These are phyloP conservation scores for Acidomyces sp. DNA, from an alignment of 495 filamentous ascomycete species.

Conservation along the genomic window DNA sequence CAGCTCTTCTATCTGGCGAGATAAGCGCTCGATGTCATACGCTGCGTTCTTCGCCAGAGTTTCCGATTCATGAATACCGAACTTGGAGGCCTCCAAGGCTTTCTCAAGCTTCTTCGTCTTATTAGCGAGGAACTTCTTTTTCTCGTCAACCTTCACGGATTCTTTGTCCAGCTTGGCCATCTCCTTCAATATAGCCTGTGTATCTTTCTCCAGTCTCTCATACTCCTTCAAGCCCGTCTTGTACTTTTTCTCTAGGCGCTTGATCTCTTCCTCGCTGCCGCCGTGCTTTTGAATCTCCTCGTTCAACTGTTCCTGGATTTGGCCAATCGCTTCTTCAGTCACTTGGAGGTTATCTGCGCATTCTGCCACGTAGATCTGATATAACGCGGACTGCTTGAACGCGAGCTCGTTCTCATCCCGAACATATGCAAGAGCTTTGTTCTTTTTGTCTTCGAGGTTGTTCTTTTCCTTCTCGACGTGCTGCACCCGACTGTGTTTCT, in stretches of 20 bases:
- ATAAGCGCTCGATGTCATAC: slow-evolving; percentile 63
- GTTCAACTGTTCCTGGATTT: slow-evolving; percentile 81
- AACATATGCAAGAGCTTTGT: slow-evolving; percentile 80
- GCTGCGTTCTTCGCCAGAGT: slow-evolving; percentile 63
- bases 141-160: slow-evolving; percentile 92
- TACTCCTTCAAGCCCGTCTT: slow-evolving; percentile 67
- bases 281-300: slow-evolving; percentile 82
- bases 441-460: slow-evolving; percentile 84
- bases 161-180: slow-evolving; percentile 90
- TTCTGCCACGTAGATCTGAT: slow-evolving; percentile 79
- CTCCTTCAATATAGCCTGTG: slow-evolving; percentile 70
- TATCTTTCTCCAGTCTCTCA: slow-evolving; percentile 68
- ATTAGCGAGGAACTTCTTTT: slow-evolving; percentile 75
- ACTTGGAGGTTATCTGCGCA: slow-evolving; percentile 79
- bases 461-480: slow-evolving; percentile 97
- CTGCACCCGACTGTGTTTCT: slow-evolving; percentile 87
- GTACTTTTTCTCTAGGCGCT: slow-evolving; percentile 73
- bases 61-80: slow-evolving; percentile 58
- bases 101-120: slow-evolving; percentile 96
- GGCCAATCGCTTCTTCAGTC: slow-evolving; percentile 74
- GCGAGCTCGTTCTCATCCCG: slow-evolving; percentile 86
- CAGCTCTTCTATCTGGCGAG: slow-evolving; percentile 52
- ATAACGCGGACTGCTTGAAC: slow-evolving; percentile 75
- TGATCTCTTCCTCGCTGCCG: slow-evolving; percentile 84
- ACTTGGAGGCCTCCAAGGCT: slow-evolving; percentile 54